A percentile compares a stretch with the other conserved stretches of the same genome.
Conservation (phyloP, 257 asterid species). For the Striga asiatica region DNA sequence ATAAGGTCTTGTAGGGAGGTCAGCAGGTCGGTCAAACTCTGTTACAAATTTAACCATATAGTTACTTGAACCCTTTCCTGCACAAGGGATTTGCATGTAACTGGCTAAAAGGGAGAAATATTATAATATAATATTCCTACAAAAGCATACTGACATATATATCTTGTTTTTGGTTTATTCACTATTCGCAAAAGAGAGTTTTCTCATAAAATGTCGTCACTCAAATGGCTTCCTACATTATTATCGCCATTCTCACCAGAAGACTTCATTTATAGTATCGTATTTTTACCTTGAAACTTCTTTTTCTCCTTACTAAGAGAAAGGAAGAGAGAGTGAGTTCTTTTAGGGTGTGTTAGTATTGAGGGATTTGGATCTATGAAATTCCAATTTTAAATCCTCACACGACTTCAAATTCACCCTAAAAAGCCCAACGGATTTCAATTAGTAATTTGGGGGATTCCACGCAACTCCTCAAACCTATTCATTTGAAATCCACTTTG, state of each 20-base stretch:
- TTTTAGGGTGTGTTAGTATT: too few relatives aligned
- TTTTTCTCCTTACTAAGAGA: not conserved
- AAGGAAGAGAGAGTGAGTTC: not conserved
- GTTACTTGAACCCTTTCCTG: not conserved
- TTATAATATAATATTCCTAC: not conserved
- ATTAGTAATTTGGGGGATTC: too few relatives aligned
- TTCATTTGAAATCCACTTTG: too few relatives aligned
- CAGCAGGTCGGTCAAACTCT: not conserved
- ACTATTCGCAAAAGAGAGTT: not conserved
- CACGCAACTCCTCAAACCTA: too few relatives aligned
- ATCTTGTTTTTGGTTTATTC: not conserved
- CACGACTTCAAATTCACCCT: too few relatives aligned
- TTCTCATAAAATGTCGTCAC: not conserved
- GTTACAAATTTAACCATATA: not conserved
- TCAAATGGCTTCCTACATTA: conserved; percentile 6
- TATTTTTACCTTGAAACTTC: conserved; percentile 5
- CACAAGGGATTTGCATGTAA: not conserved
- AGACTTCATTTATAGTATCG: not conserved
- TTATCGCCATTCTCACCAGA: not conserved
- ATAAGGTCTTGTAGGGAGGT: not conserved
- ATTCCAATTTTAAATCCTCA: too few relatives aligned
- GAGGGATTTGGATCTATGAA: too few relatives aligned
- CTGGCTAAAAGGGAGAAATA: conserved; percentile 1
- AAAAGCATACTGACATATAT: not conserved
- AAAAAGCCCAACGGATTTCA: too few relatives aligned